phyloP scores from a whole-genome alignment of 1,284 basidiomycete genomes.

The Veloporphyrellus conicus region DNA sequence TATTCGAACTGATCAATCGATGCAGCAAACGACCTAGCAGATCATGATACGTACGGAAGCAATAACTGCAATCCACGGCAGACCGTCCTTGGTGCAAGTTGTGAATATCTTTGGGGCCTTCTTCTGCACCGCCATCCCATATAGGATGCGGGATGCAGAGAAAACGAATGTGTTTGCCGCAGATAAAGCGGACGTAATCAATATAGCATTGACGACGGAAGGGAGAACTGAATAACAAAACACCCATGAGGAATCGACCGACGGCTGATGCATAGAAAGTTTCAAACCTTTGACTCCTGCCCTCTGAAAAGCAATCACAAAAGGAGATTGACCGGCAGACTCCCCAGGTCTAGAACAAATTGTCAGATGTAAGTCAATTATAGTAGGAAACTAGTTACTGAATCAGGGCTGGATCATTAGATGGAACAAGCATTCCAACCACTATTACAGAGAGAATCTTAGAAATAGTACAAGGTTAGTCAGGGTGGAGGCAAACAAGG shows the following conservation, averaged over 20 bases:
- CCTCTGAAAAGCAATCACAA: constrained; percentile 77
- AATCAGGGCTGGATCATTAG: constrained; percentile 58
- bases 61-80: constrained; percentile 8
- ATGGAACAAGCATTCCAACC: constrained; percentile 79
- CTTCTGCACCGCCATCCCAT: constrained; percentile 74
- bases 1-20: constrained; percentile 36
- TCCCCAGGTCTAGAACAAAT: constrained; percentile 36
- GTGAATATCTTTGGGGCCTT: constrained; percentile 63
- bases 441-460: constrained; percentile 68
- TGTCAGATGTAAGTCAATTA: constrained; percentile 7
- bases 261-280: neutral
- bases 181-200: constrained; percentile 76
- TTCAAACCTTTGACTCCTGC: constrained; percentile 63
- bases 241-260: neutral
- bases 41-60: constrained; percentile 5
- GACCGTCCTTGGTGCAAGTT: constrained; percentile 52
- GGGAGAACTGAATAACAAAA: constrained; percentile 49
- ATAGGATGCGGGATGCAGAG: constrained; percentile 77
- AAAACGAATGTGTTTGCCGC: constrained; percentile 81
- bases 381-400: constrained; percentile 29
- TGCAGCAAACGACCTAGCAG: neutral
- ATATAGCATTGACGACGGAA: constrained; percentile 63
- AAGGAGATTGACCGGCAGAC: constrained; percentile 68
- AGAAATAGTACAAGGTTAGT: constrained; percentile 8
- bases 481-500: neutral